Evolutionary conservation across 805 yeast genomes (phyloP).

Genomic region (Myxozyma mucilagina): DNA sequence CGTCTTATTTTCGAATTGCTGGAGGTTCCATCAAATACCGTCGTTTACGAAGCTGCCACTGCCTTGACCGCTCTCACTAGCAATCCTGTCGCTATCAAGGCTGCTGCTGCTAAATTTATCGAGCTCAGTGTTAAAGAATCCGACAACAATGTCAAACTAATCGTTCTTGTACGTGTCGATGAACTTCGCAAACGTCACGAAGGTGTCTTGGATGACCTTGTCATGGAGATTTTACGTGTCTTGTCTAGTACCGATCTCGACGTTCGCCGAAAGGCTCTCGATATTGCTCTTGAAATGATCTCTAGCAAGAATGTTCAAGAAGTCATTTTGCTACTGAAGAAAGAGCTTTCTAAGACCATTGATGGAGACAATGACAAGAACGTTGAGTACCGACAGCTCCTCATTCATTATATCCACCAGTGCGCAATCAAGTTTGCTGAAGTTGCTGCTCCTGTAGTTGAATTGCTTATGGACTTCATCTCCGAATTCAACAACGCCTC

Average conservation of each 20-base stretch:
- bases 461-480: constrained; percentile 79
- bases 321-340: constrained; percentile 86
- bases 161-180: constrained; percentile 81
- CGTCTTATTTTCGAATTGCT: constrained; percentile 70
- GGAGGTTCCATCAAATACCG: constrained; percentile 67
- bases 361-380: constrained; percentile 72
- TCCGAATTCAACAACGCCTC: constrained; percentile 81
- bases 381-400: constrained; percentile 81
- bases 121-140: constrained; percentile 88
- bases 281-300: constrained; percentile 76
- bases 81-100: constrained; percentile 64
- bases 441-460: constrained; percentile 89
- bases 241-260: constrained; percentile 86
- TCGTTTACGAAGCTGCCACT: constrained; percentile 87
- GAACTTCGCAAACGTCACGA: constrained; percentile 73
- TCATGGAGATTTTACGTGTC: constrained; percentile 82
- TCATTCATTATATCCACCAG: constrained; percentile 84
- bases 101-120: constrained; percentile 82
- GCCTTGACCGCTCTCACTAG: constrained; percentile 61
- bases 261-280: constrained; percentile 84
- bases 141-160: constrained; percentile 93
- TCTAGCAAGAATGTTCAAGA: constrained; percentile 90
- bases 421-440: constrained; percentile 87
- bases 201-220: constrained; percentile 78
- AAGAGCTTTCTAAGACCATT: constrained; percentile 78